These are phyloP conservation scores for Sutorius australiensis DNA, from an alignment of 768 basidiomycete genomes.

Conservation along the genomic window DNA sequence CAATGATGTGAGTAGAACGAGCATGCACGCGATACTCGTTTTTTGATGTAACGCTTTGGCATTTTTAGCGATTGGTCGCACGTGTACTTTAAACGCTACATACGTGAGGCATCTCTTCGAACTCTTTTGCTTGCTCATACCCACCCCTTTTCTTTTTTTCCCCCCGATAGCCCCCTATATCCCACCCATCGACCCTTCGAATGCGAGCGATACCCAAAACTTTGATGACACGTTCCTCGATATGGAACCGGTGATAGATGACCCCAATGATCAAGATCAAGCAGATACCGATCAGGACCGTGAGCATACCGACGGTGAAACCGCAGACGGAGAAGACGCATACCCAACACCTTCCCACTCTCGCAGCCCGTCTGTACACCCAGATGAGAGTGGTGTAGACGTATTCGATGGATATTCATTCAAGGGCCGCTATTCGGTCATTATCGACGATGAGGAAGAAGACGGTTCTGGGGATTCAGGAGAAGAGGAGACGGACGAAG, in stretches of 20 bases:
- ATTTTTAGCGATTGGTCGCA: conserved; percentile 81
- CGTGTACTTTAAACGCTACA: conserved; percentile 92
- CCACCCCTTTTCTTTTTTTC: conserved; percentile 7
- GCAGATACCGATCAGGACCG: conserved; percentile 69
- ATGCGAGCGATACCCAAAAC: conserved; percentile 95
- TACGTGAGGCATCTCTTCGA: conserved; percentile 52
- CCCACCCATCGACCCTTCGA: conserved; percentile 84
- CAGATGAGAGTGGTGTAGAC: conserved; percentile 50
- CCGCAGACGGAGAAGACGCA: conserved; percentile 71
- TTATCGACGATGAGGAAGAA: conserved; percentile 68
- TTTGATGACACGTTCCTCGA: conserved; percentile 97
- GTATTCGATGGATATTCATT: conserved; percentile 95
- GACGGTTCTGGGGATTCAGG: conserved; percentile 34
- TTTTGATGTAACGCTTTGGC: conserved; percentile 14
- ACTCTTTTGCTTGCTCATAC: conserved; percentile 11
- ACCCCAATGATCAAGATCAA: conserved; percentile 57
- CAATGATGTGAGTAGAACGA: conserved; percentile 68
- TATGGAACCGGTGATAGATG: conserved; percentile 90
- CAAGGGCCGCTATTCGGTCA: conserved; percentile 78
- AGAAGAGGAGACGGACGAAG: conserved; percentile 35
- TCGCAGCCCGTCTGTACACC: conserved; percentile 66
- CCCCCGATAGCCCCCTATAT: conserved; percentile 75
- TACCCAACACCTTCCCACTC: conserved; percentile 79
- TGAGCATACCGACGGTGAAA: conserved; percentile 63
- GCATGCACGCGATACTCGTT: conserved; percentile 3